Base-by-base conservation (phyloP, 768 basidiomycete species). In the Kwoniella pini region DNA sequence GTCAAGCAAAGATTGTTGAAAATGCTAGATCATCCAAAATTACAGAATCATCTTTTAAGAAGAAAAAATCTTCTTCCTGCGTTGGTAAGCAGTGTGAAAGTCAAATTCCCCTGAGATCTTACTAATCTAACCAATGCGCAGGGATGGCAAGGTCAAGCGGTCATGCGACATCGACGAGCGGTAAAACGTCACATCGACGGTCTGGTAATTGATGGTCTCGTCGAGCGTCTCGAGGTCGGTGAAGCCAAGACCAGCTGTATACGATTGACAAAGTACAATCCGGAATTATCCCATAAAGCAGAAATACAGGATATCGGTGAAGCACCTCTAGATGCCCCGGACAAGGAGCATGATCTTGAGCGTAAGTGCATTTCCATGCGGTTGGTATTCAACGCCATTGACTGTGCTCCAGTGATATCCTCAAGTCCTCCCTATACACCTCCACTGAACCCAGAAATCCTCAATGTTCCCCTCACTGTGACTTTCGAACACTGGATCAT, bases 221-320 rank as follows among this genome's bases (percentile, higher is more conserved):
- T 75, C 26, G 73, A 75, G 58, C 51, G 49, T 2, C 11, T 75
- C 4, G 40, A 39, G 26, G 69, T 75, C 17, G 69, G 70, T 4
- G 62, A 62, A 13, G 54, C 49, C 24, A 43, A 33, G 30, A 62
- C 60, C 3, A 46, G 56, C 31, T 70, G 69, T 52, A 46, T 75
- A 7, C 64, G 73, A 1, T 49, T 75, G 45, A 55, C 64, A 5
- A 75, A 72, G 42, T 75, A 64, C 57, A 70, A 70, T 55, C 65
- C 71, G 21, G 65, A 70, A 36, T 27, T 9, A 40, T 19, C n/a
- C 7, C 17, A 31, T 1, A 53, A 62, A 19, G 38, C 22, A 22
- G 60, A 56, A 40, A 13, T 15, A 24, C 15, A 5, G 30, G 48
- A 50, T 19, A 15, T 27, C n/a, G n/a, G n/a, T n/a, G n/a, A n/a